phyloP scores from a whole-genome alignment of 805 yeast species.

The Metschnikowia corniflorae region DNA sequence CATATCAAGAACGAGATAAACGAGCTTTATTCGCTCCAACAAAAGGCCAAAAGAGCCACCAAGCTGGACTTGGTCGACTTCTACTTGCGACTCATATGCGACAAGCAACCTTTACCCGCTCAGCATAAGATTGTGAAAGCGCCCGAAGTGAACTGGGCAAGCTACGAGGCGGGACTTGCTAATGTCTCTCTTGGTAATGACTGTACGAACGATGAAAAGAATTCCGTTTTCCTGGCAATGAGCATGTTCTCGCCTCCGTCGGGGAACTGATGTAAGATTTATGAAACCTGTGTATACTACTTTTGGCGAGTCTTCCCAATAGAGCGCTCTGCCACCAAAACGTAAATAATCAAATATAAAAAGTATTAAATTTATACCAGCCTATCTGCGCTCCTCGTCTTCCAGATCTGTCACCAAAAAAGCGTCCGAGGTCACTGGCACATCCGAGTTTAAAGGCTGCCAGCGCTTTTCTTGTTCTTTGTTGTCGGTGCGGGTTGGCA shows the following conservation, averaged over 20 bases:
- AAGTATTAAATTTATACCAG: no score
- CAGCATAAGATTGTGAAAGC: slow-evolving; percentile 31
- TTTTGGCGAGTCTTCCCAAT: not conserved
- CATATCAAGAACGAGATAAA: slow-evolving; percentile 29
- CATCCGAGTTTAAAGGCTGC: slow-evolving; percentile 38
- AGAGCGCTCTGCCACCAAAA: no score
- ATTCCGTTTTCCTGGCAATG: slow-evolving; percentile 14
- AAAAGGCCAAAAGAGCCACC: slow-evolving; percentile 15
- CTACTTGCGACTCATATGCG: slow-evolving; percentile 31
- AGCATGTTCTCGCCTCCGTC: slow-evolving; percentile 14
- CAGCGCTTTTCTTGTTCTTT: slow-evolving; percentile 25
- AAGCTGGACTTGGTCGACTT: slow-evolving; percentile 30
- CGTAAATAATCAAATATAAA: no score
- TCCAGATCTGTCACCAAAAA: slow-evolving; percentile 44
- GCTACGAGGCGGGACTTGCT: slow-evolving; percentile 30
- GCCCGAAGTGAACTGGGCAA: slow-evolving; percentile 37
- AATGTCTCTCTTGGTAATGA: slow-evolving; percentile 20
- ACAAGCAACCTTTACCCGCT: slow-evolving; percentile 32
- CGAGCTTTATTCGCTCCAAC: slow-evolving; percentile 26
- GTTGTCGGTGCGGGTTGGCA: slow-evolving; percentile 19
- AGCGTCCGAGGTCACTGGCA: slow-evolving; percentile 41
- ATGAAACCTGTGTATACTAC: slow-evolving; percentile 13
- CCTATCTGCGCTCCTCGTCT: slow-evolving; percentile 30
- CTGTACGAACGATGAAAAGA: slow-evolving; percentile 17
- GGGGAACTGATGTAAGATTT: slow-evolving; percentile 3